Evolutionary conservation across 129 eudicot species (phyloP).

Genomic region (Pseudognaphalium luteoalbum): DNA sequence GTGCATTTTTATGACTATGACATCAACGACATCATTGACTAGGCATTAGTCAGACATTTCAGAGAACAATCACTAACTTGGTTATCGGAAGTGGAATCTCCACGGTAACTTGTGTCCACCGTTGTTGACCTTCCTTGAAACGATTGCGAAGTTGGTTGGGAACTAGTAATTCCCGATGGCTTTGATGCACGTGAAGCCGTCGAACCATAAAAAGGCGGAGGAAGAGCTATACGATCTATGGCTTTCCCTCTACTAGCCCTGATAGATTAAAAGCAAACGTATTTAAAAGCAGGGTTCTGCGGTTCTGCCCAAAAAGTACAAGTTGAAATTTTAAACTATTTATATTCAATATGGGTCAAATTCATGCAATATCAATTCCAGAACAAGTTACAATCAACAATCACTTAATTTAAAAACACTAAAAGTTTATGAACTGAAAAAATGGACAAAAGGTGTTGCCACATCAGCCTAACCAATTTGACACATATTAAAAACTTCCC

Average conservation of each 20-base stretch:
- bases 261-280: conserved; percentile 17
- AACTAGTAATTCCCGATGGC: conserved; percentile 44
- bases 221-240: conserved; percentile 69
- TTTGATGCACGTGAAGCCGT: conserved; percentile 51
- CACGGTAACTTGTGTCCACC: conserved; percentile 30
- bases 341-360: background rate
- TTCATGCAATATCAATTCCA: background rate
- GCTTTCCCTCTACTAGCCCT: conserved; percentile 65
- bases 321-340: background rate
- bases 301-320: background rate
- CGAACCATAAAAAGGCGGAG: conserved; percentile 69
- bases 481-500: background rate
- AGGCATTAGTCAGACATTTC: background rate
- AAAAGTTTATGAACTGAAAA: background rate
- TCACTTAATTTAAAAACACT: background rate
- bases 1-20: background rate
- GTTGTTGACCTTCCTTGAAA: conserved; percentile 28
- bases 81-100: conserved; percentile 50
- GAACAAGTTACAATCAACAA: background rate
- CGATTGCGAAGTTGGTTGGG: conserved; percentile 47
- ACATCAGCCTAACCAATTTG: background rate
- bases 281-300: background rate
- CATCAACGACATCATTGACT: background rate
- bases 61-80: conserved; percentile 40
- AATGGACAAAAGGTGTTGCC: background rate